Evolutionary conservation across 2,329 filamentous ascomycete genomes (phyloP).

Genomic region (Sodiomyces alkalinus): DNA sequence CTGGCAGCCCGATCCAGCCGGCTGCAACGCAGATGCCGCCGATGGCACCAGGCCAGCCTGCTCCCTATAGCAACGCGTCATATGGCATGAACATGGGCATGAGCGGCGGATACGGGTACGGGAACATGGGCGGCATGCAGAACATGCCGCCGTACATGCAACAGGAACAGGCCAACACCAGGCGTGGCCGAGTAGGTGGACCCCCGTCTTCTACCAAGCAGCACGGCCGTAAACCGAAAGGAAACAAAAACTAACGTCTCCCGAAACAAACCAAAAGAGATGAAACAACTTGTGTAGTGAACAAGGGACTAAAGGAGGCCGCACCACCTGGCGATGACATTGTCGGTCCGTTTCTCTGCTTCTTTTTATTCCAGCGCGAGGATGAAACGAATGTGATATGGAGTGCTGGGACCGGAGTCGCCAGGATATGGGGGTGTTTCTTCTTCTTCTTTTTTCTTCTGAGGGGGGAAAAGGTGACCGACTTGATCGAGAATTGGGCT

Average conservation of each 20-base stretch:
- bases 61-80: conserved; percentile 30
- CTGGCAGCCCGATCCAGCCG: conserved; percentile 35
- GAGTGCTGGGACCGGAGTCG: no score
- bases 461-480: no score
- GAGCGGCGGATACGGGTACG: conserved; percentile 25
- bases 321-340: not conserved
- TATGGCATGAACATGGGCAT: conserved; percentile 33
- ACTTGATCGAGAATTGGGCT: no score
- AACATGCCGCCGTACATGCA: conserved; percentile 32
- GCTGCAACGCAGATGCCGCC: conserved; percentile 23
- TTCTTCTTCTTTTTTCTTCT: no score
- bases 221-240: not conserved
- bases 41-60: conserved; percentile 23
- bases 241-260: conserved; percentile 1
- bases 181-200: conserved; percentile 43
- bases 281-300: no score
- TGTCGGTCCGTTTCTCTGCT: no score
- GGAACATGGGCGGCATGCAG: conserved; percentile 19
- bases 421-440: no score
- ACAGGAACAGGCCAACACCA: conserved; percentile 38
- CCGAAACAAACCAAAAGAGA: not conserved
- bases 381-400: no score
- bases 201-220: conserved; percentile 10
- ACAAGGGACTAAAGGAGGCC: no score
- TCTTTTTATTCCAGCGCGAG: no score